phyloP scores from a whole-genome alignment of 495 filamentous ascomycete genomes.

The Platismatia glauca region DNA sequence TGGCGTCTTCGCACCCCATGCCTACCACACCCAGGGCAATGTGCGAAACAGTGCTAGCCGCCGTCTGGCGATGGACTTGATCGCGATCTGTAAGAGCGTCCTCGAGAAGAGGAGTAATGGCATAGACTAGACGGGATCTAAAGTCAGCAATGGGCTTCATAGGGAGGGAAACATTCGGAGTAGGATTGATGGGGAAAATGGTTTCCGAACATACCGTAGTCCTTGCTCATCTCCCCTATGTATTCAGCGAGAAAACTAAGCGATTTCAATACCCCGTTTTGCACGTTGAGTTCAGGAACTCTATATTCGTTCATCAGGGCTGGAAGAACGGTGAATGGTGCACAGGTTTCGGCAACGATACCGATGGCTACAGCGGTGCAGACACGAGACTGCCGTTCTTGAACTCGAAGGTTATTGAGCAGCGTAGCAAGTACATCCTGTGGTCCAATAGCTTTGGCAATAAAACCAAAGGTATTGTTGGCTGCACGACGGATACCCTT shows the following conservation, averaged over 20 bases:
- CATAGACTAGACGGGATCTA: constrained; percentile 55
- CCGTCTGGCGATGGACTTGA: constrained; percentile 96
- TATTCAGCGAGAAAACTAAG: constrained; percentile 85
- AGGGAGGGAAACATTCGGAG: background rate
- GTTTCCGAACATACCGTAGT: constrained; percentile 47
- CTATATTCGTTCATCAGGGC: constrained; percentile 99
- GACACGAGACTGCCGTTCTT: constrained; percentile 95
- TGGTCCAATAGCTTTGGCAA: constrained; percentile 97
- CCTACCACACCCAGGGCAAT: constrained; percentile 93
- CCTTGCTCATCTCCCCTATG: constrained; percentile 99
- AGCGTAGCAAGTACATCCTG: constrained; percentile 94
- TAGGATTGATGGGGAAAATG: background rate
- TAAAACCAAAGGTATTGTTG: constrained; percentile 99
- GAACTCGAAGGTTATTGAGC: constrained; percentile 92
- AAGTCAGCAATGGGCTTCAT: background rate
- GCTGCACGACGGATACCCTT: constrained; percentile 97
- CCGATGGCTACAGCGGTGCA: constrained; percentile 98
- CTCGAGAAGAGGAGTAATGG: constrained; percentile 91
- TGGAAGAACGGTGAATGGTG: constrained; percentile 96
- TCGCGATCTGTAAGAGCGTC: constrained; percentile 97
- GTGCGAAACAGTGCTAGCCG: constrained; percentile 52
- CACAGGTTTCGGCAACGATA: constrained; percentile 99
- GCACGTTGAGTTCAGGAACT: constrained; percentile 95
- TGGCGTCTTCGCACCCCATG: constrained; percentile 96
- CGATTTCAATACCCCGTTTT: constrained; percentile 96